Evolutionary conservation across 2,329 filamentous ascomycete species (phyloP).

Genomic region (Sporothrix protearum): DNA sequence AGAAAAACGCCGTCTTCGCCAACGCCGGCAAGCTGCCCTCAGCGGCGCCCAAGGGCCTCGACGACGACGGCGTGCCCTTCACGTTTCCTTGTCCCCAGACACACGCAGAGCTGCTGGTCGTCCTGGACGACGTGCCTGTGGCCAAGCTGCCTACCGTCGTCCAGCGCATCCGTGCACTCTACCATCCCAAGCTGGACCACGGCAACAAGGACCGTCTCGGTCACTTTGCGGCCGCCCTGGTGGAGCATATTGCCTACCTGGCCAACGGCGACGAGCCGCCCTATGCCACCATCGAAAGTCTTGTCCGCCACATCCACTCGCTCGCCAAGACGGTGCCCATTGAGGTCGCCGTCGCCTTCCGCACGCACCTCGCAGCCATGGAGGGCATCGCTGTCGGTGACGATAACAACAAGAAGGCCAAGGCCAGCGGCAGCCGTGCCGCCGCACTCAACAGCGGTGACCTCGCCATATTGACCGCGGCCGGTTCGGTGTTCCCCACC

Average conservation of each 20-base stretch:
- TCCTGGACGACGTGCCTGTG: constrained; percentile 58
- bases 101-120: constrained; percentile 68
- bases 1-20: constrained; percentile 51
- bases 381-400: constrained; percentile 29
- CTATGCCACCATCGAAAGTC: constrained; percentile 52
- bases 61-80: constrained; percentile 65
- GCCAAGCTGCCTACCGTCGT: constrained; percentile 72
- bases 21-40: constrained; percentile 36
- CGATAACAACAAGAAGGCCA: background rate
- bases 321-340: constrained; percentile 80
- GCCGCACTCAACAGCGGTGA: constrained; percentile 63
- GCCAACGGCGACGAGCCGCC: constrained; percentile 38
- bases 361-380: constrained; percentile 64
- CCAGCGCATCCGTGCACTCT: constrained; percentile 85
- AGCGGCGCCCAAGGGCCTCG: constrained; percentile 28
- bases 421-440: constrained; percentile 40
- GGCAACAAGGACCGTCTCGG: constrained; percentile 81
- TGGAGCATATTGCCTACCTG: constrained; percentile 58
- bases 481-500: constrained; percentile 83
- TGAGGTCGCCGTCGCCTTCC: constrained; percentile 73
- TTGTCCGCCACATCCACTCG: constrained; percentile 89
- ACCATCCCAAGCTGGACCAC: constrained; percentile 80
- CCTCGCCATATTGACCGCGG: constrained; percentile 75
- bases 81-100: constrained; percentile 82
- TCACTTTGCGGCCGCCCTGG: constrained; percentile 62